phyloP scores from a whole-genome alignment of 129 eudicot genomes.

The Mikania micrantha region DNA sequence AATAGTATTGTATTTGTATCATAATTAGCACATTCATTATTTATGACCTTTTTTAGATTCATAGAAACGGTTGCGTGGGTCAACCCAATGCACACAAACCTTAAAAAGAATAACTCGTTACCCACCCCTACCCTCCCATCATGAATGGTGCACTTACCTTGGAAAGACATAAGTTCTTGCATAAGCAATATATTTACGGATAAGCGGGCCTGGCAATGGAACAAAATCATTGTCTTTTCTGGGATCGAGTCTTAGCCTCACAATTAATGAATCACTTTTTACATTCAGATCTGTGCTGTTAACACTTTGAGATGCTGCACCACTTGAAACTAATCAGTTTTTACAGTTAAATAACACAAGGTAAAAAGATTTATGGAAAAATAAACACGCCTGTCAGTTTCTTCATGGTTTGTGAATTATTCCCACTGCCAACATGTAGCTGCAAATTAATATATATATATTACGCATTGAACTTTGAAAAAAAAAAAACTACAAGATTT shows the following conservation, averaged over 20 bases:
- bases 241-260: slow-evolving; percentile 73
- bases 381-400: slow-evolving; percentile 49
- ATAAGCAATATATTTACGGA: slow-evolving; percentile 88
- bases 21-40: background rate
- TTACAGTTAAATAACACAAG: slow-evolving; percentile 7
- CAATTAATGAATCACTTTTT: slow-evolving; percentile 45
- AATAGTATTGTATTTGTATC: background rate
- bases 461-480: background rate
- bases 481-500: background rate
- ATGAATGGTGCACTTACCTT: slow-evolving; percentile 37
- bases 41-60: background rate
- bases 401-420: slow-evolving; percentile 50
- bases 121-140: background rate
- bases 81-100: background rate
- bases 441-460: slow-evolving; percentile 18
- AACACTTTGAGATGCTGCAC: slow-evolving; percentile 43
- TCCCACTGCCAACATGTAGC: slow-evolving; percentile 77
- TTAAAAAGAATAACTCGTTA: background rate
- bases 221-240: slow-evolving; percentile 57
- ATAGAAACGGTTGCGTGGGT: background rate
- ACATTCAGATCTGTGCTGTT: slow-evolving; percentile 28
- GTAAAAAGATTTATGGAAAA: background rate
- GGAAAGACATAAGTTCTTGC: slow-evolving; percentile 80
- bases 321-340: background rate
- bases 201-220: slow-evolving; percentile 79